A percentile compares a stretch with the other conserved stretches of the same genome.
phyloP scores from a whole-genome alignment of 2,329 filamentous ascomycete species.

The Aspergillus proliferans region DNA sequence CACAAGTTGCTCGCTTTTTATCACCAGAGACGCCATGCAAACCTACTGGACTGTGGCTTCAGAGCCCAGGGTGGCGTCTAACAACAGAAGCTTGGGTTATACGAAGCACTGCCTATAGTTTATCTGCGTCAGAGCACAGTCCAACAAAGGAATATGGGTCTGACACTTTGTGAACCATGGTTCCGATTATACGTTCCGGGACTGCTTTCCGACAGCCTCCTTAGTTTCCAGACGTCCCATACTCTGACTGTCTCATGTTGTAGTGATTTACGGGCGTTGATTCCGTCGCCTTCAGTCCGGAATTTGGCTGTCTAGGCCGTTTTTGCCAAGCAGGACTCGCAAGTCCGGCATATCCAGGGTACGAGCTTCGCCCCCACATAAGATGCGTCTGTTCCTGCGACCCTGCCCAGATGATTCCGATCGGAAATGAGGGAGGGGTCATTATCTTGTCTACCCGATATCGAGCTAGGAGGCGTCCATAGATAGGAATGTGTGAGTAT shows the following conservation, averaged over 20 bases:
- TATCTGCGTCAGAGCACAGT: neutral
- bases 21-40: no score
- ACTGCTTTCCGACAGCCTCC: neutral
- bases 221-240: neutral
- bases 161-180: neutral
- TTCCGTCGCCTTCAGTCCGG: neutral
- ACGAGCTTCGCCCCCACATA: neutral
- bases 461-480: no score
- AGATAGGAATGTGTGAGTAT: no score
- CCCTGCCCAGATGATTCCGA: neutral
- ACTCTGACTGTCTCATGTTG: neutral
- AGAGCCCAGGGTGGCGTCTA: no score
- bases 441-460: no score
- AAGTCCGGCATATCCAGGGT: neutral
- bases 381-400: neutral
- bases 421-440: no score
- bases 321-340: neutral
- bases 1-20: neutral
- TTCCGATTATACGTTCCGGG: constrained; percentile 1
- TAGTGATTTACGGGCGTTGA: constrained; percentile 1
- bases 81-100: no score
- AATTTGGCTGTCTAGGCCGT: neutral
- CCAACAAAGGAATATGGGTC: neutral
- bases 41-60: no score
- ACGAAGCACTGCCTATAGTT: no score